Evolutionary conservation across 306 rosid genomes (phyloP).

Genomic region (Glycine tomentella): DNA sequence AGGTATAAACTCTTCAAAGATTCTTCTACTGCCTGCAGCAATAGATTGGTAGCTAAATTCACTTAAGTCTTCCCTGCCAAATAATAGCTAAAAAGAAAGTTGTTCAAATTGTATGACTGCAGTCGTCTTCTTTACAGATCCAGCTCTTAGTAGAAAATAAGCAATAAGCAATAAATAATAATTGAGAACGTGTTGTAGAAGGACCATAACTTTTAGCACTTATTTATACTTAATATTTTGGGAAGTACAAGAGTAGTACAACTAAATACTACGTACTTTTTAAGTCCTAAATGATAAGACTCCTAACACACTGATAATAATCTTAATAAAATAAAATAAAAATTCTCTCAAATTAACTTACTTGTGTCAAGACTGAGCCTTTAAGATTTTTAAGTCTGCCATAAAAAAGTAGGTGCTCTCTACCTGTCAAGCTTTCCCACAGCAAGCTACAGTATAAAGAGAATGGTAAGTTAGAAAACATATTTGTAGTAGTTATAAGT

Average conservation of each 20-base stretch:
- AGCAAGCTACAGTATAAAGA: constrained; percentile 63
- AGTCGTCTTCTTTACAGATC: background rate
- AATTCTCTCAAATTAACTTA: constrained; percentile 50
- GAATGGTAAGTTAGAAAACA: background rate
- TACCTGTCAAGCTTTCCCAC: constrained; percentile 87
- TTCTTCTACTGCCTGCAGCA: constrained; percentile 85
- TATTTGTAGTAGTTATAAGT: background rate
- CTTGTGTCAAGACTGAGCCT: constrained; percentile 72
- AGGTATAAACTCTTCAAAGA: constrained; percentile 80
- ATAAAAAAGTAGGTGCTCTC: constrained; percentile 93
- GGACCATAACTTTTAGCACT: background rate
- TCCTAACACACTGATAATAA: too few relatives aligned
- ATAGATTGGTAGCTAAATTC: constrained; percentile 17
- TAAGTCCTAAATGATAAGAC: background rate
- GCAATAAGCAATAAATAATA: background rate
- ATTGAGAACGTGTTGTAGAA: background rate
- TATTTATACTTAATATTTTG: background rate
- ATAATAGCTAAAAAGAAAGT: constrained; percentile 33
- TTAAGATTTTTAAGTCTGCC: constrained; percentile 90
- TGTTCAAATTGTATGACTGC: background rate
- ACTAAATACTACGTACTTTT: background rate
- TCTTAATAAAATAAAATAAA: constrained; percentile 24
- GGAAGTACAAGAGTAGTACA: background rate
- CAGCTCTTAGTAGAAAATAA: background rate
- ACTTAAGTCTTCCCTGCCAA: background rate